Evolutionary conservation across 129 eudicot species (phyloP).

Genomic region (Lactuca sativa): DNA sequence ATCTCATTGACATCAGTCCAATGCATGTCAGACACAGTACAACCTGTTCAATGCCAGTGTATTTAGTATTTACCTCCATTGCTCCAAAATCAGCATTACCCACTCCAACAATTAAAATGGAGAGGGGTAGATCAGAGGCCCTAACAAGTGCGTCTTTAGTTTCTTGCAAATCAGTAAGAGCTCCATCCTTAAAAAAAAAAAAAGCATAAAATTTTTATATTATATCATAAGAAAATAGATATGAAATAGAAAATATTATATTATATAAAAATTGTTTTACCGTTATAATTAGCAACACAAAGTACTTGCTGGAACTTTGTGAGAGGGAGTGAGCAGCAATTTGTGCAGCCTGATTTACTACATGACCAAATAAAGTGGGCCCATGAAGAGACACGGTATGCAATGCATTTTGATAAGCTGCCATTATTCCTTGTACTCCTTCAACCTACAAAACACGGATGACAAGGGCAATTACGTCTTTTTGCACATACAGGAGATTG

Average conservation of each 20-base stretch:
- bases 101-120: conserved; percentile 90
- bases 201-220: not conserved
- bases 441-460: conserved; percentile 47
- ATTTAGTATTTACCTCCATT: conserved; percentile 65
- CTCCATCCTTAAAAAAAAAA: conserved; percentile 74
- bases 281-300: conserved; percentile 81
- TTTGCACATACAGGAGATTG: too few relatives aligned
- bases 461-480: too few relatives aligned
- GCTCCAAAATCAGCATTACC: conserved; percentile 82
- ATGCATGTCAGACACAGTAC: too few relatives aligned
- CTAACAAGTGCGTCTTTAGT: conserved; percentile 80
- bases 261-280: conserved; percentile 33
- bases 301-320: conserved; percentile 56
- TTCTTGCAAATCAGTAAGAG: conserved; percentile 81
- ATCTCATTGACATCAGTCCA: too few relatives aligned
- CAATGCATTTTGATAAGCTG: conserved; percentile 64
- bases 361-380: conserved; percentile 85
- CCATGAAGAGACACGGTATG: conserved; percentile 70
- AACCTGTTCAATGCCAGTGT: too few relatives aligned
- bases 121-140: conserved; percentile 92
- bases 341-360: conserved; percentile 80
- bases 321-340: conserved; percentile 73
- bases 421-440: conserved; percentile 90
- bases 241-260: too few relatives aligned
- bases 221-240: not conserved